These are phyloP conservation scores for Termitomyces heimii DNA, from an alignment of 768 basidiomycete genomes.

Conservation along the genomic window DNA sequence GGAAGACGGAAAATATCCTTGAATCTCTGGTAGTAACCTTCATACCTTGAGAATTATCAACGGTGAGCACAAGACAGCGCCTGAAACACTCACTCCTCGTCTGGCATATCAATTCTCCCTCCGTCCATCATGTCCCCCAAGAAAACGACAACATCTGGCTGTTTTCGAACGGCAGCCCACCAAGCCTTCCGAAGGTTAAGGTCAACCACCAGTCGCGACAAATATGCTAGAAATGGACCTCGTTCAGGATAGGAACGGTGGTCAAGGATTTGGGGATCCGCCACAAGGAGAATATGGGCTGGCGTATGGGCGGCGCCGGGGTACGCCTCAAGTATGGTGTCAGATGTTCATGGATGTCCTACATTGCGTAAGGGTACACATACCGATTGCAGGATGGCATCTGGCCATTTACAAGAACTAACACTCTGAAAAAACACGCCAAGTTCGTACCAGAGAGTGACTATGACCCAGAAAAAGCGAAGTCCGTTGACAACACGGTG, in stretches of 20 bases:
- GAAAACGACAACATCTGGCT: conserved; percentile 73
- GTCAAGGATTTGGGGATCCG: conserved; percentile 87
- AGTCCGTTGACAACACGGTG: conserved; percentile 27
- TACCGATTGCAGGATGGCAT: conserved; percentile 26
- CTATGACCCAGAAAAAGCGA: conserved; percentile 53
- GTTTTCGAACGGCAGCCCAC: conserved; percentile 53
- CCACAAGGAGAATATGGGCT: conserved; percentile 69
- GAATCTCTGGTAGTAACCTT: conserved; percentile 62
- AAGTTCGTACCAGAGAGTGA: conserved; percentile 69
- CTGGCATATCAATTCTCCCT: conserved; percentile 59
- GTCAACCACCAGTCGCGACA: conserved; percentile 68
- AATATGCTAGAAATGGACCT: conserved; percentile 42
- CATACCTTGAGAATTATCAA: conserved; percentile 49
- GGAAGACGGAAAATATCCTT: conserved; percentile 57
- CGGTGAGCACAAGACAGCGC: not conserved
- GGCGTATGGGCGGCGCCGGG: not conserved
- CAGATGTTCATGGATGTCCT: not conserved
- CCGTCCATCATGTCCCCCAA: conserved; percentile 93
- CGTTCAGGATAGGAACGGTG: conserved; percentile 67
- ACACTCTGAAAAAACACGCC: conserved; percentile 46
- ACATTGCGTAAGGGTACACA: conserved; percentile 8
- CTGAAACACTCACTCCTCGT: conserved; percentile 55
- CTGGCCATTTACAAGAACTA: conserved; percentile 57
- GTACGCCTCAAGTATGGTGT: not conserved
- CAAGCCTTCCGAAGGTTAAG: conserved; percentile 83